Conservation (phyloP, 805 yeast genomes). For the Jamesozyma gamospora region DNA sequence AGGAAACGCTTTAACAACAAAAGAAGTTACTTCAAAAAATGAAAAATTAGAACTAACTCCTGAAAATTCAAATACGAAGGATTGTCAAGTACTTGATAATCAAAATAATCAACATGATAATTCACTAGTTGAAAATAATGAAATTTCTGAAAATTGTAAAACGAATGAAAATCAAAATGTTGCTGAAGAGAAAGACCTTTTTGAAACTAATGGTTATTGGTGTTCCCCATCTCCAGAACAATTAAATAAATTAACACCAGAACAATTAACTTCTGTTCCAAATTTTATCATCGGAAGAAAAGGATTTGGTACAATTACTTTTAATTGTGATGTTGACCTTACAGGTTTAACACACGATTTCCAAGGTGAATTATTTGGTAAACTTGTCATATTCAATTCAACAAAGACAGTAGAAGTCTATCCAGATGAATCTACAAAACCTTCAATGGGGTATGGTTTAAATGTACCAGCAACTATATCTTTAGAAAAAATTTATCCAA, state of each 20-base stretch:
- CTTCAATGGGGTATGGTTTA: constrained; percentile 56
- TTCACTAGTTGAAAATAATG: background rate
- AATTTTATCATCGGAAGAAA: constrained; percentile 60
- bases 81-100: background rate
- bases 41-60: background rate
- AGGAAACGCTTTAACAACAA: constrained; percentile 18
- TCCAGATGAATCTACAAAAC: constrained; percentile 43
- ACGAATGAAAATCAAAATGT: background rate
- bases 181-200: background rate
- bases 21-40: constrained; percentile 5
- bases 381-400: constrained; percentile 37
- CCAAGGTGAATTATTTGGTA: constrained; percentile 30
- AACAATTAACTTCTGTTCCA: constrained; percentile 45
- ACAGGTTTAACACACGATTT: constrained; percentile 38
- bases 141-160: background rate
- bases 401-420: constrained; percentile 51
- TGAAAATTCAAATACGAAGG: background rate
- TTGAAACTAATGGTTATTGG: constrained; percentile 45
- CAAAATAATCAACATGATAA: background rate
- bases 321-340: constrained; percentile 59
- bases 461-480: constrained; percentile 72
- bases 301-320: constrained; percentile 60
- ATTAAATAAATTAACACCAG: constrained; percentile 34
- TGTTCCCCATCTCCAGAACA: constrained; percentile 54
- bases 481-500: constrained; percentile 51